Evolutionary conservation across 202 grass and related monocot genomes (phyloP).

Genomic region (Cymbopogon flexuosus): DNA sequence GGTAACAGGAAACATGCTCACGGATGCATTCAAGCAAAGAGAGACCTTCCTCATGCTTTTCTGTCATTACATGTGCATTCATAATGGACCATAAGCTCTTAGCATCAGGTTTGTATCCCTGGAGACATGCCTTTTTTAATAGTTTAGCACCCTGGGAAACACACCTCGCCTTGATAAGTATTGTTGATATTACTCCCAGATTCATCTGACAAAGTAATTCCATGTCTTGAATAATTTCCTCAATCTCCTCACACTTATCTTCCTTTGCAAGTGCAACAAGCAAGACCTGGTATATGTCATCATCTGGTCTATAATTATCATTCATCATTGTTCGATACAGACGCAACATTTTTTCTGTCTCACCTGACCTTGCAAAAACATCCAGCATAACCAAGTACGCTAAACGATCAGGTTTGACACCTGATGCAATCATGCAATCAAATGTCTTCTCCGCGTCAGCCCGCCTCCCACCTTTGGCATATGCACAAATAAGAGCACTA

Average conservation of each 20-base stretch:
- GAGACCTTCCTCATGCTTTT: conserved; percentile 47
- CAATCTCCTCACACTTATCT: conserved; percentile 44
- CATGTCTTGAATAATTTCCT: conserved; percentile 72
- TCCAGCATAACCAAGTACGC: conserved; percentile 88
- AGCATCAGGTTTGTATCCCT: conserved; percentile 53
- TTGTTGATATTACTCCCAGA: conserved; percentile 38
- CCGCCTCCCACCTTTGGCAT: conserved; percentile 67
- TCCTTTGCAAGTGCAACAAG: conserved; percentile 50
- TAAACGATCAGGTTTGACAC: conserved; percentile 72
- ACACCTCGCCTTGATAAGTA: conserved; percentile 66
- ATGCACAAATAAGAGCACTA: conserved; percentile 82
- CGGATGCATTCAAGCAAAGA: conserved; percentile 66
- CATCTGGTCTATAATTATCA: conserved; percentile 55
- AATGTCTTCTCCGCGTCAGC: conserved; percentile 57
- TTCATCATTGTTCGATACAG: conserved; percentile 64
- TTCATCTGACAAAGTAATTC: conserved; percentile 59
- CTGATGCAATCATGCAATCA: conserved; percentile 62
- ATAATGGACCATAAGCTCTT: conserved; percentile 64
- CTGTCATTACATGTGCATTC: conserved; percentile 52
- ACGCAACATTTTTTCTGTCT: conserved; percentile 54
- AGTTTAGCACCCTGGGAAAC: conserved; percentile 59
- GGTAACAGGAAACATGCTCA: conserved; percentile 46
- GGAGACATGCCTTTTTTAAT: conserved; percentile 61
- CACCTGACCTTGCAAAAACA: conserved; percentile 67
- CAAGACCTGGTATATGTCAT: conserved; percentile 55